Base-by-base conservation (phyloP, 495 filamentous ascomycete genomes). In the Aspergillus asperescens region DNA sequence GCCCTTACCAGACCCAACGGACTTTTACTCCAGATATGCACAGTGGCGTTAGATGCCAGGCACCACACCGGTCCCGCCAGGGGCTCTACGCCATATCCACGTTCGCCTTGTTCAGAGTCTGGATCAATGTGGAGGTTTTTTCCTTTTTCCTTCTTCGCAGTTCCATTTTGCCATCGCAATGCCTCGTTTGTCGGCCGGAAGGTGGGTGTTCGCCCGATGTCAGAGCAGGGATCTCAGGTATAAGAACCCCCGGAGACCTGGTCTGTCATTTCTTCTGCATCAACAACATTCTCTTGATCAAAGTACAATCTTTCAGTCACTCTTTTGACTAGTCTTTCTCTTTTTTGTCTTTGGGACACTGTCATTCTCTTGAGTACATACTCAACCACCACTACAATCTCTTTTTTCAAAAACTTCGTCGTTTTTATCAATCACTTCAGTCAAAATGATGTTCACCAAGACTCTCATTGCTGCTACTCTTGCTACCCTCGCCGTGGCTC, bases 391-490 rank as follows among this genome's bases (percentile, higher is more conserved):
- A 48, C 34, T 27, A 47, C 48, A 46, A 56, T 50, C 47, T 44
- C 53, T 58, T 28, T 39, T 49, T 35, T 37, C 24, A 49, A 49
- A n/a, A 32, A 49, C 46, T 25, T 39, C 53, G 58, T 48, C 46
- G 55, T 54, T 55, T 58, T 41, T 45, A 4, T 47, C 42, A 27
- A 32, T 37, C 20, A 16, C 16, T 41, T 38, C 24, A 55, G 39
- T 68, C 68, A 76, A 69, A 62, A 76, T 72, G 71, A 64, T 75
- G 61, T 75, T 76, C 71, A 62, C 64, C 61, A 74, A 74, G 65
- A 58, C 66, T 52, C 48, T 75, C 57, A 45, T 70, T 46, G 61
- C 65, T 42, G 66, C 71, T 57, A 60, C 62, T 54, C 63, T 73
- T 46, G 63, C 68, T 39, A 53, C 67, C 57, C 56, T 74, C 52